Evolutionary conservation across 805 yeast species (phyloP).

Genomic region (Wickerhamiella parazyma): DNA sequence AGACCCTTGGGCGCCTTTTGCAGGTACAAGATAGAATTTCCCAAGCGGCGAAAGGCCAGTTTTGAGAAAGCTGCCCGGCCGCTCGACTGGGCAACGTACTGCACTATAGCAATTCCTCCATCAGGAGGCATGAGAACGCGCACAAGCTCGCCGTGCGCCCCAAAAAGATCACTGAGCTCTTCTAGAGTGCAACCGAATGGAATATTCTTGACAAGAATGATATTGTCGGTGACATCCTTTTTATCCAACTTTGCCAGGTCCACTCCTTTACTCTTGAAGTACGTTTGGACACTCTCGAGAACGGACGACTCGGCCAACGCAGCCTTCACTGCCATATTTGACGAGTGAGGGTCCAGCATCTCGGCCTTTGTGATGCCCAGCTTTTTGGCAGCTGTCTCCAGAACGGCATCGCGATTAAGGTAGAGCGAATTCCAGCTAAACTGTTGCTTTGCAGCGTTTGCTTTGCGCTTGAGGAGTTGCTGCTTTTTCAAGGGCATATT

Average conservation of each 20-base stretch:
- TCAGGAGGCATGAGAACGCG: constrained; percentile 89
- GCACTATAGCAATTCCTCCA: constrained; percentile 90
- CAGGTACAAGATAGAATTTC: constrained; percentile 71
- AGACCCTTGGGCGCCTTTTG: constrained; percentile 88
- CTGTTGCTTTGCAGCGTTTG: constrained; percentile 70
- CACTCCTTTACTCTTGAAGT: constrained; percentile 73
- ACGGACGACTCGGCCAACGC: constrained; percentile 96
- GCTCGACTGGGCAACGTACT: constrained; percentile 65
- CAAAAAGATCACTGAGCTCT: constrained; percentile 71
- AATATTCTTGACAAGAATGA: constrained; percentile 77
- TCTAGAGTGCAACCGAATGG: constrained; percentile 73
- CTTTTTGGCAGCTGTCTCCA: constrained; percentile 75
- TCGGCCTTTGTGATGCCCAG: constrained; percentile 75
- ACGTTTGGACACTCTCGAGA: constrained; percentile 77
- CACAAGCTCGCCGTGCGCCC: constrained; percentile 64
- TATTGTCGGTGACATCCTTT: constrained; percentile 62
- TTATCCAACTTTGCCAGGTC: constrained; percentile 57
- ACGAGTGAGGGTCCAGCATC: constrained; percentile 72
- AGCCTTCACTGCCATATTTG: constrained; percentile 85
- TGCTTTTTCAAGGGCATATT: constrained; percentile 90
- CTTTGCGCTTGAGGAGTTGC: constrained; percentile 66
- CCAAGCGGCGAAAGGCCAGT: constrained; percentile 75
- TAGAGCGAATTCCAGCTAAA: constrained; percentile 93
- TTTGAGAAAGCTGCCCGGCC: constrained; percentile 86
- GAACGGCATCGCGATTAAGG: constrained; percentile 81